Evolutionary conservation across 768 basidiomycete genomes (phyloP), one percentile per base, ranked within the genome.

Genomic region (Boletus subparvulus): DNA sequence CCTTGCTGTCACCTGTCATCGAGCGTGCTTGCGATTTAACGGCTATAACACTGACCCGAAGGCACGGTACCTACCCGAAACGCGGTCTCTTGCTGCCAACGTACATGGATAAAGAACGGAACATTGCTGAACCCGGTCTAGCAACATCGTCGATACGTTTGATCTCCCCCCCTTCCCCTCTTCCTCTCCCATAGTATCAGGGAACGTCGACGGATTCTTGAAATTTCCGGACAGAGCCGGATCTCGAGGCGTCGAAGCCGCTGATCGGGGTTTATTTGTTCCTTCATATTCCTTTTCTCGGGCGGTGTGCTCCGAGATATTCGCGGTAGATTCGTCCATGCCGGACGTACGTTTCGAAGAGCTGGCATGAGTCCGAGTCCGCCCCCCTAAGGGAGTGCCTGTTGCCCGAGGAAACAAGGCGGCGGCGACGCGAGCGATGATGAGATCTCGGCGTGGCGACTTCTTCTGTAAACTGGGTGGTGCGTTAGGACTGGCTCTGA

Each of bases 231-330:
- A 41, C 44, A 14, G 4, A 13, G 48, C 33, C 62, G 63, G 62
- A 65, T 65, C 63, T 65, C 26, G 54, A 56, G 50, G 58, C 7
- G 40, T 52, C 58, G 62, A 65, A 61, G 63, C 24, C 26, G 54
- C 37, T 63, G 62, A 65, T 63, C 62, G 62, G 63, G 43, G 21
- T 52, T 44, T 17, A 21, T 41, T 54, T 50, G 36, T 52, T 48
- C 14, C 35, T 21, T 44, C 1, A 32, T 19, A 37, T 59, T 50
- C 36, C 44, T 59, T 62, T 51, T 60, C 48, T 60, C 11, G 55
- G 50, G 61, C 3, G 49, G 50, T 11, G 55, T 41, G 50, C 40
- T 54, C 61, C 61, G 61, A 63, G 37, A 60, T 64, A 60, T 44
- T 63, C 56, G 61, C 41, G 62, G 61, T 47, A 60, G 48, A 62